Conservation (phyloP, 1,284 basidiomycete genomes). For the Rhizopogon parksii region DNA sequence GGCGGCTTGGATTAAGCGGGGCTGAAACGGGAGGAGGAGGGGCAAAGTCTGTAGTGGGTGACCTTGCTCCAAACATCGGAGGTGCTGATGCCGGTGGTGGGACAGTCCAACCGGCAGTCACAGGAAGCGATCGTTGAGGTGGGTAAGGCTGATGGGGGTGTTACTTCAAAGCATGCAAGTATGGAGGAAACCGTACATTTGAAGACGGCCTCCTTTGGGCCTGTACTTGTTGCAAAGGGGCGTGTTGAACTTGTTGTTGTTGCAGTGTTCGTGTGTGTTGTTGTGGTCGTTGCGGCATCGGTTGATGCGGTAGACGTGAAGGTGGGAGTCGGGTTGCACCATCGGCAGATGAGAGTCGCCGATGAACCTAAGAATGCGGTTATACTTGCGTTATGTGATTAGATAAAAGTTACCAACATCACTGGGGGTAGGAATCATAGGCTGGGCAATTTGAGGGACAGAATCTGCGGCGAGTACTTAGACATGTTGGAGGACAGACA, state of each 20-base stretch:
- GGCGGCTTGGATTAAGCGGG: neutral
- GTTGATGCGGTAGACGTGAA: neutral
- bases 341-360: neutral
- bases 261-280: neutral
- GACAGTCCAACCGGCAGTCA: no score
- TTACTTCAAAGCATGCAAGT: neutral
- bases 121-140: neutral
- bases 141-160: neutral
- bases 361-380: neutral
- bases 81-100: constrained; percentile 16
- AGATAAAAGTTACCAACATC: neutral
- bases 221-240: neutral
- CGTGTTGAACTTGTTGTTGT: neutral
- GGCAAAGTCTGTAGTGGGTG: constrained; percentile 9
- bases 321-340: neutral
- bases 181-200: neutral
- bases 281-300: neutral
- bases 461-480: neutral
- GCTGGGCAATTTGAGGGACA: neutral
- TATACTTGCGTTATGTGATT: neutral
- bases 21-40: neutral
- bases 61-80: constrained; percentile 3
- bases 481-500: neutral
- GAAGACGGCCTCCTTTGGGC: neutral
- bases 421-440: neutral